Evolutionary conservation across 805 yeast genomes (phyloP), one percentile per base, ranked within the genome.

Genomic region (Ogataea ganodermae): DNA sequence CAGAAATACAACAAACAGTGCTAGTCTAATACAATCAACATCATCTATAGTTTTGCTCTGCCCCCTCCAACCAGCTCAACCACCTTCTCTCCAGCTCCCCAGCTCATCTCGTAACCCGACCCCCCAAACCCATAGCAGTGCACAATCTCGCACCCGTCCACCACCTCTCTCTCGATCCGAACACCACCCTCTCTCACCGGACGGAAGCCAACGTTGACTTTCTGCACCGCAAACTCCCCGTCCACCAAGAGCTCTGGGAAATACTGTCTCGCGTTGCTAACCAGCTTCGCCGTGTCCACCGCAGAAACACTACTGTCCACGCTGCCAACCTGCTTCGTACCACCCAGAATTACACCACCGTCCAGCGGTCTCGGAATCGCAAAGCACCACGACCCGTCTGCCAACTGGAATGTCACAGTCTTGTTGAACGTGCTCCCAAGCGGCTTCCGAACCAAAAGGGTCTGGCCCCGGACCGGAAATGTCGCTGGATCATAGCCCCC

Each of bases 81-180:
- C 0, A 76, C 80, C 45, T 69, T 69, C 17, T 55, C 46, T 2
- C 79, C 89, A 10, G 79, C 74, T 13, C 90, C 90, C 53, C 79
- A 78, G 4, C 84, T 77, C 43, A 81, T 62, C 59, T 85, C 90
- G 60, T 76, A 79, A 0, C 84, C 84, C 48, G 76, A 76, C 0
- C 83, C 83, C 44, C 79, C 68, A 23, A 83, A 82, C 20, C 90
- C 90, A 57, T 85, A 85, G 63, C 84, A 81, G 61, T 86, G 91
- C n/a, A 86, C 70, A n/a, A 81, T 58, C 18, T 49, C 51, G 6
- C 35, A 28, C 4, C 45, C 46, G 6, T 49, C 52, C 3, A 37
- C 35, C 20, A 70, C 65, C 36, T 55, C 56, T 18, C 27, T 53
- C 43, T 46, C 52, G 9, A 55, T 26, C 35, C 79, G 64, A 7